A percentile compares a stretch with the other conserved stretches of the same genome.
Evolutionary conservation across 495 filamentous ascomycete species (phyloP).

Genomic region (Lasiosphaeria ovina): DNA sequence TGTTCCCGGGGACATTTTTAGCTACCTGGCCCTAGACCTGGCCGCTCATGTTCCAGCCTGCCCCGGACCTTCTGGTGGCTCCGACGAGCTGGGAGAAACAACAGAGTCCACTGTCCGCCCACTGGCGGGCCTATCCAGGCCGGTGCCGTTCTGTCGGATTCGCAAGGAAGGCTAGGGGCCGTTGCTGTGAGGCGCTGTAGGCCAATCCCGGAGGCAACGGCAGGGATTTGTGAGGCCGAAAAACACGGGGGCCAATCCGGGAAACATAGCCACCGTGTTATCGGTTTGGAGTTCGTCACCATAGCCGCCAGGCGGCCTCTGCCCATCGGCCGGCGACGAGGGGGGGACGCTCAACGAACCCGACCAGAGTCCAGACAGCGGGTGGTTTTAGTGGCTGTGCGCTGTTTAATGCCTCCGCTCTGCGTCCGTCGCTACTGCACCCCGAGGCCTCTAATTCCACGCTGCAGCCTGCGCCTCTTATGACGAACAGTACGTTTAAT

Average conservation of each 20-base stretch:
- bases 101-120: not conserved
- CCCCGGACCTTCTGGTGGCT: not conserved
- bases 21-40: no score
- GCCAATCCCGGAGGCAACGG: conserved; percentile 5
- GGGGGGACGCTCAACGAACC: no score
- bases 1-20: no score
- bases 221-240: not conserved
- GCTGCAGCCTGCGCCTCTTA: no score
- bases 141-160: conserved; percentile 14
- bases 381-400: conserved; percentile 10
- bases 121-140: not conserved
- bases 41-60: no score
- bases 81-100: not conserved
- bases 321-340: conserved; percentile 2
- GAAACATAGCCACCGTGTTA: not conserved
- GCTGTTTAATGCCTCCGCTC: not conserved
- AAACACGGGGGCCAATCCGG: not conserved
- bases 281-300: conserved; percentile 9
- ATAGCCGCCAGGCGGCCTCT: conserved; percentile 29
- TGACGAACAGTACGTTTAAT: no score
- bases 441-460: no score
- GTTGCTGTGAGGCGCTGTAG: not conserved
- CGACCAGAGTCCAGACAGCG: not conserved
- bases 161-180: not conserved
- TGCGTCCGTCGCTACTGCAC: no score